Evolutionary conservation across 805 yeast genomes (phyloP).

Genomic region (Nakazawaea ishiwadae): DNA sequence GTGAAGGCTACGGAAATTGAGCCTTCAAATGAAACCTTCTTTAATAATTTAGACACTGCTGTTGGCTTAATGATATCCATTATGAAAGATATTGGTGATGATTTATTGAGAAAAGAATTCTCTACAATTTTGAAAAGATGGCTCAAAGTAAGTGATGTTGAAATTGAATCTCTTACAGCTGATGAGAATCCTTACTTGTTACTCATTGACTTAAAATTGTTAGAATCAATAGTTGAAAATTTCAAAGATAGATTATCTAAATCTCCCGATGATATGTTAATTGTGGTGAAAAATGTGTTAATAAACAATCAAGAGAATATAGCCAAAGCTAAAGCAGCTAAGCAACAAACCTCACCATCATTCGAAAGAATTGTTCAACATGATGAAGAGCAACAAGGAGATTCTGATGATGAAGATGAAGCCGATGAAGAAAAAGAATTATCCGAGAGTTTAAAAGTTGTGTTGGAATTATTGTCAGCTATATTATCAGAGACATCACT

Average conservation of each 20-base stretch:
- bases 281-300: constrained; percentile 40
- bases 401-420: constrained; percentile 35
- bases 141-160: constrained; percentile 31
- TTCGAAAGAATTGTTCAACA: constrained; percentile 1
- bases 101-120: constrained; percentile 42
- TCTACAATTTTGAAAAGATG: constrained; percentile 53
- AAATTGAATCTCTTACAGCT: constrained; percentile 14
- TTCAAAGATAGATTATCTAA: constrained; percentile 54
- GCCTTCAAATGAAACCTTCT: constrained; percentile 25
- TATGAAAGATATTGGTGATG: constrained; percentile 45
- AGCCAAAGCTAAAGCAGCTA: constrained; percentile 5
- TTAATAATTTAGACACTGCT: constrained; percentile 40
- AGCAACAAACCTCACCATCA: neutral
- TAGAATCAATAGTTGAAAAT: constrained; percentile 55
- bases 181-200: constrained; percentile 46
- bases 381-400: constrained; percentile 18
- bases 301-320: constrained; percentile 25
- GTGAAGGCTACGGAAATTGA: constrained; percentile 6
- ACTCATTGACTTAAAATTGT: constrained; percentile 55
- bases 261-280: constrained; percentile 54
- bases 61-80: constrained; percentile 37
- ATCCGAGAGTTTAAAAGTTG: constrained; percentile 27
- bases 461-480: constrained; percentile 34
- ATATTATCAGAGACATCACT: constrained; percentile 26
- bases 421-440: constrained; percentile 27